Percentiles rank a stretch among this genome's conserved stretches.
Conservation (phyloP, 495 filamentous ascomycete genomes). For the Xylaria palmicola region DNA sequence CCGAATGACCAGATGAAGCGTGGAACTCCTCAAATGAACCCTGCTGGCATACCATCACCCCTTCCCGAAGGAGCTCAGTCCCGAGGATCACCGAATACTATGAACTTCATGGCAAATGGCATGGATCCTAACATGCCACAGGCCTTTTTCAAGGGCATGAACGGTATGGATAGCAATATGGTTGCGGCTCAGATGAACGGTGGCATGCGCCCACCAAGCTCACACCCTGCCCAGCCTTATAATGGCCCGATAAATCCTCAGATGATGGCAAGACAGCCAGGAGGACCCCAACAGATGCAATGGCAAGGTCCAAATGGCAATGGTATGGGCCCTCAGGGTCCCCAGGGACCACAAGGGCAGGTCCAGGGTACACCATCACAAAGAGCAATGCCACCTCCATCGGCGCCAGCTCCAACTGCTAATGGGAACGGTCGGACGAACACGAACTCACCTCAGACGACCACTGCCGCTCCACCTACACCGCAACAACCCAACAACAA, state of each 20-base stretch:
- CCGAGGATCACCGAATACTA: constrained; percentile 79
- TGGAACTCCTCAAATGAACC: constrained; percentile 83
- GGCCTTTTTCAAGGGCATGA: constrained; percentile 52
- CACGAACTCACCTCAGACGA: constrained; percentile 77
- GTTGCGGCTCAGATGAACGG: constrained; percentile 59
- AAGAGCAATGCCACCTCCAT: constrained; percentile 85
- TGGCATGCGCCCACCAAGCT: constrained; percentile 82
- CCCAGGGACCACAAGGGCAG: constrained; percentile 57
- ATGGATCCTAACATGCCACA: constrained; percentile 58
- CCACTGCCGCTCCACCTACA: constrained; percentile 77
- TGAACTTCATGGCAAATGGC: constrained; percentile 67
- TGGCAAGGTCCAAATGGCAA: constrained; percentile 65
- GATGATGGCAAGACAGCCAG: constrained; percentile 39
- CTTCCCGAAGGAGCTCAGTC: constrained; percentile 73
- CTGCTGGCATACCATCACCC: constrained; percentile 75
- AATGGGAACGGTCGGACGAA: constrained; percentile 55
- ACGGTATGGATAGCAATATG: constrained; percentile 57
- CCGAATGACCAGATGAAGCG: constrained; percentile 87
- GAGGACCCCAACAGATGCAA: constrained; percentile 39
- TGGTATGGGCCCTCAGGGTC: constrained; percentile 61
- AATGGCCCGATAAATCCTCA: constrained; percentile 65
- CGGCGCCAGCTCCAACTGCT: constrained; percentile 64
- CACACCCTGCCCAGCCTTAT: constrained; percentile 68
- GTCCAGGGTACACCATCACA: constrained; percentile 75
- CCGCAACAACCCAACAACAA: constrained; percentile 77